phyloP scores from a whole-genome alignment of 2,329 filamentous ascomycete genomes.

The Hypoxylon sp. region DNA sequence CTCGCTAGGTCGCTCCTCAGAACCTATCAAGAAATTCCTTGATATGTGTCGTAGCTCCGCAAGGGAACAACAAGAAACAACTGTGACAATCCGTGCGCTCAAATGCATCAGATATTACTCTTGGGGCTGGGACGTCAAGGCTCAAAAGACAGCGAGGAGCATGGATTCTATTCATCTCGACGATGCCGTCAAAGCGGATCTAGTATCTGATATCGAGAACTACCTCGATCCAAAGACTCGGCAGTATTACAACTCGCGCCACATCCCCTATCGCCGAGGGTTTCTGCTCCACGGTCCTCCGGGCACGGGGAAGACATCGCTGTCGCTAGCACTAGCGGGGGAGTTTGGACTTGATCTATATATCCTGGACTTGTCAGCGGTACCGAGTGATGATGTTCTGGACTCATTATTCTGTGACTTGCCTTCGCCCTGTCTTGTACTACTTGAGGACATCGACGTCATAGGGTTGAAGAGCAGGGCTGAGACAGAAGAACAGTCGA shows the following conservation, averaged over 20 bases:
- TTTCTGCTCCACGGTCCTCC: constrained; percentile 82
- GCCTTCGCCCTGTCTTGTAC: constrained; percentile 60
- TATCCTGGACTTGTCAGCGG: constrained; percentile 75
- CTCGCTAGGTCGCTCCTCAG: constrained; percentile 56
- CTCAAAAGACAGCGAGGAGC: constrained; percentile 54
- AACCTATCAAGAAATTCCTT: constrained; percentile 54
- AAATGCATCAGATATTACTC: constrained; percentile 44
- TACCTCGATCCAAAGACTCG: constrained; percentile 71
- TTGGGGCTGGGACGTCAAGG: constrained; percentile 55
- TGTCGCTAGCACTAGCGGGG: constrained; percentile 80
- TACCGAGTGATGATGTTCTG: constrained; percentile 51
- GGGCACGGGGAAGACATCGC: constrained; percentile 81
- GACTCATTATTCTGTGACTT: constrained; percentile 51
- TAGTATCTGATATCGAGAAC: constrained; percentile 76
- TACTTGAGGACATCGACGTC: constrained; percentile 71
- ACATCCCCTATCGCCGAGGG: constrained; percentile 80
- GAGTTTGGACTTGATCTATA: constrained; percentile 81
- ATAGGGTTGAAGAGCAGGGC: constrained; percentile 59
- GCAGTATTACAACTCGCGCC: constrained; percentile 79
- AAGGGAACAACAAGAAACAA: constrained; percentile 56
- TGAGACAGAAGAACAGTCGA: constrained; percentile 41
- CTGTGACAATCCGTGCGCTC: constrained; percentile 56
- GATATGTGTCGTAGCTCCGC: constrained; percentile 52
- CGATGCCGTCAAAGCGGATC: constrained; percentile 68
- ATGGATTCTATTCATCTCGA: constrained; percentile 58